Evolutionary conservation across 2,329 filamentous ascomycete genomes (phyloP), one percentile per base, ranked within the genome.

Genomic region (Elsinoe fawcettii): DNA sequence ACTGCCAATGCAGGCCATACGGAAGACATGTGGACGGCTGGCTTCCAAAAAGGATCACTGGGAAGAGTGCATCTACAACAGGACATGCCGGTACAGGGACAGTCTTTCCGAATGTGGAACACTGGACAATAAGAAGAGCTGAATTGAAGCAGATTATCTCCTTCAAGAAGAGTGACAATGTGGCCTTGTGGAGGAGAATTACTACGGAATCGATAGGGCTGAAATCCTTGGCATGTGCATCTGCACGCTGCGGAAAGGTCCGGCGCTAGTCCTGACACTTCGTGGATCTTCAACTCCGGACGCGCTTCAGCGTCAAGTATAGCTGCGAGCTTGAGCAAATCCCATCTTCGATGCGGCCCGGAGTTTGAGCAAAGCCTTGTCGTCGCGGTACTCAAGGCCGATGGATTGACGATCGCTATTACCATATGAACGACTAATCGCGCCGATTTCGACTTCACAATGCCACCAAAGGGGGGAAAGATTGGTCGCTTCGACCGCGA

Each of bases 401-500:
- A 37, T 37, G 34, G 34, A 37, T 37, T n/a, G 34, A 37, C 11
- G 5, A 30, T n/a, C 14, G 5, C 6, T 37, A 37, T 37, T 4
- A n/a, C 9, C 3, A 12, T 37, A 12, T 5, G 4, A 37, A 6
- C 34, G 34, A n/a, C 34, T 5, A 12, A 37, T 14, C 34, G 5
- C 34, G 11, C 3, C 34, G 3, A 14, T 3, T n/a, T 12, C 34
- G 14, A 5, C 46, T 6, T 16, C 34, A 36, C 54, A 3, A 57
- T 63, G 23, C 63, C 63, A 23, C 66, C 62, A 51, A 68, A 69
- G 20, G 58, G 58, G 7, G 41, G 20, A 23, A 70, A 62, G 60
- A 78, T 77, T 73, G 75, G 74, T 63, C 75, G 75, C 56, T 69
- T 64, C 54, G 70, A 69, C 60, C 71, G 71, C 61, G 76, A 77